Base-by-base conservation (phyloP, 768 basidiomycete species). In the Rhizopogon roseolus region DNA sequence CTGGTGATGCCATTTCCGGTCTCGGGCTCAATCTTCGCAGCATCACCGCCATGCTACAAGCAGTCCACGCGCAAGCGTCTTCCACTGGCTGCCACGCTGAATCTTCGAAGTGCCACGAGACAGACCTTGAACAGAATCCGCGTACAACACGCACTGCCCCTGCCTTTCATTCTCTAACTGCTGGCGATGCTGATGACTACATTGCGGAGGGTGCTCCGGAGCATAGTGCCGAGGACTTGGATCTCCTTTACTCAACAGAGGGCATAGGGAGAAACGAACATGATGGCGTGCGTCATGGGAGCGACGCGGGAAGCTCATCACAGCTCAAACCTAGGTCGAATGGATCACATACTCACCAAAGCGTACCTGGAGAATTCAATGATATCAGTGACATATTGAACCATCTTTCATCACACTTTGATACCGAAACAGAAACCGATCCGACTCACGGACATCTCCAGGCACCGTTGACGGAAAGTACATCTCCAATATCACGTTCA, bases 41-140 rank as follows among this genome's bases (percentile, higher is more conserved):
- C 4, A 79, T 92, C 45, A 88, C 85, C n/a, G 88, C 88, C 45
- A 85, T 90, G 59, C 72, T 91, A 29, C 87, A 90, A 57, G 89
- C 87, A 50, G 90, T 85, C 8, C 85, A 88, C 48, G 82, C 82
- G 4, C 83, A 81, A 39, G 78, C 76, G 29, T 69, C 74, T 13
- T 77, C 79, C 56, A 73, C 73, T 41, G 78, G 76, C 51, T 77
- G 76, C 54, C 73, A 73, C 54, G 73, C 73, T 43, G 67, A 78
- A 46, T 69, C 77, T 36, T 71, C 73, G 17, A 79, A 80, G 61
- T 73, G 76, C 57, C 75, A 73, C 51, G 76, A 77, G 56, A 71
- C 75, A 58, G 72, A 70, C 29, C 65, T 70, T 55, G 73, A 76
- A 50, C 77, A 79, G 49, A 76, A 74, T 57, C 77, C 76, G 54